Percentiles rank a stretch among this genome's conserved stretches.
These are phyloP conservation scores for Phlegmacium glaucopus DNA, from an alignment of 768 basidiomycete genomes.

Conservation along the genomic window DNA sequence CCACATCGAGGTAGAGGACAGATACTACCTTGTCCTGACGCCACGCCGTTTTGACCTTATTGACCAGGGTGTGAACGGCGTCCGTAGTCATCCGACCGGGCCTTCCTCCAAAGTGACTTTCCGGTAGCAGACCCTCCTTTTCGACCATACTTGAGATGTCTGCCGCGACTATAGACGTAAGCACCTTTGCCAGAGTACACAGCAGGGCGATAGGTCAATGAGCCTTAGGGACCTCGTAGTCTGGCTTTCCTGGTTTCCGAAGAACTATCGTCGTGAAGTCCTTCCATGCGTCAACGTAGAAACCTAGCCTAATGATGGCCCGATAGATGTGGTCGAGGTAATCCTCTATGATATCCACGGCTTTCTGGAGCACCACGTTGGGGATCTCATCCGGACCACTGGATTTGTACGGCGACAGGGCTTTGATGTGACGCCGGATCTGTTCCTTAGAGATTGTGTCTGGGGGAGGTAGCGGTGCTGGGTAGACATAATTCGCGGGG, in stretches of 20 bases:
- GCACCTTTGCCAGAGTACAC: background rate
- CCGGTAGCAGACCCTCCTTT: too few species aligned
- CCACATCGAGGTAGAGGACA: too few species aligned
- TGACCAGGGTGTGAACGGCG: too few species aligned
- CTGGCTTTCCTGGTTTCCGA: constrained; percentile 5
- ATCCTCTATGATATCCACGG: background rate
- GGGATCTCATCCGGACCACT: background rate
- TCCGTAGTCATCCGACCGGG: too few species aligned
- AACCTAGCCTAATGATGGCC: too few species aligned
- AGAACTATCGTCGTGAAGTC: background rate
- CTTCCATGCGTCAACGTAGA: background rate
- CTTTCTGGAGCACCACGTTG: constrained; percentile 1
- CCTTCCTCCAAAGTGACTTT: too few species aligned
- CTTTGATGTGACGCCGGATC: background rate
- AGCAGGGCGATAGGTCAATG: constrained; percentile 3
- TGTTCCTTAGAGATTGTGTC: constrained; percentile 1
- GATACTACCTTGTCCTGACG: too few species aligned
- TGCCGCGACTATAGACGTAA: background rate
- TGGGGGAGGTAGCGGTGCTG: constrained; percentile 4
- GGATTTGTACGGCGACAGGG: constrained; percentile 9
- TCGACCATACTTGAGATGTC: background rate
- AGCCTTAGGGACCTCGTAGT: constrained; percentile 1
- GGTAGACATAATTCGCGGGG: too few species aligned
- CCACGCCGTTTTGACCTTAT: too few species aligned
- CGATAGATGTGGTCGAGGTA: background rate